Conservation (phyloP, 176 grass and related monocot species). For the Oryza brachyantha region DNA sequence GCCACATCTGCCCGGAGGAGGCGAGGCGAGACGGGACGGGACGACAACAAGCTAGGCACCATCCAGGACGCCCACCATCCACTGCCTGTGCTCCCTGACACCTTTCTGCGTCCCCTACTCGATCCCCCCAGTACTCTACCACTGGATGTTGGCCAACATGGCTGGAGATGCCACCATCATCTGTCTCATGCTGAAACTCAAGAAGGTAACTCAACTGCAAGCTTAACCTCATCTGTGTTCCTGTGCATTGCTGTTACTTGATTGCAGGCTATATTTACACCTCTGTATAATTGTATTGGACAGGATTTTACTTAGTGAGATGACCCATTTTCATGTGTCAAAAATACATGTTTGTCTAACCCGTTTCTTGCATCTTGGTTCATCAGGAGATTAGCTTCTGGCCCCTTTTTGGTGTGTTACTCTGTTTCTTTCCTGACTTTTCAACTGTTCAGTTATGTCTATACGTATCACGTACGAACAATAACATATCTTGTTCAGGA, state of each 20-base stretch:
- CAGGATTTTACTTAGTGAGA: background rate
- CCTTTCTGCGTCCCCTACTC: background rate
- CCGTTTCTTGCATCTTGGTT: constrained; percentile 16
- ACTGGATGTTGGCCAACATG: background rate
- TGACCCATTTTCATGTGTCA: background rate
- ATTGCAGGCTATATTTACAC: background rate
- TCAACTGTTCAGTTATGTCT: background rate
- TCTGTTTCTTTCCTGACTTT: background rate
- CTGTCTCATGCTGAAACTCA: background rate
- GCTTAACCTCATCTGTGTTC: background rate
- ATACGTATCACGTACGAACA: background rate
- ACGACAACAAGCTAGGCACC: background rate
- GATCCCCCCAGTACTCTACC: background rate
- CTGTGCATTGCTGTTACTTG: constrained; percentile 4
- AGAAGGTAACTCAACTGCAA: too few species aligned
- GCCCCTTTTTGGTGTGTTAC: background rate
- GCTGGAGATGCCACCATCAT: background rate
- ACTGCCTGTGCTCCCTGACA: background rate
- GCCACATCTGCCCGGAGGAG: constrained; percentile 8
- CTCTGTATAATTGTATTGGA: background rate
- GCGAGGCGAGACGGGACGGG: background rate
- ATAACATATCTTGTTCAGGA: constrained; percentile 1
- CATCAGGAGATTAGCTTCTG: background rate
- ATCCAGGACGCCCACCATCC: too few species aligned
- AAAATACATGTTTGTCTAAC: background rate